phyloP scores from a whole-genome alignment of 2,329 filamentous ascomycete species.

The Knoxdaviesia proteae region DNA sequence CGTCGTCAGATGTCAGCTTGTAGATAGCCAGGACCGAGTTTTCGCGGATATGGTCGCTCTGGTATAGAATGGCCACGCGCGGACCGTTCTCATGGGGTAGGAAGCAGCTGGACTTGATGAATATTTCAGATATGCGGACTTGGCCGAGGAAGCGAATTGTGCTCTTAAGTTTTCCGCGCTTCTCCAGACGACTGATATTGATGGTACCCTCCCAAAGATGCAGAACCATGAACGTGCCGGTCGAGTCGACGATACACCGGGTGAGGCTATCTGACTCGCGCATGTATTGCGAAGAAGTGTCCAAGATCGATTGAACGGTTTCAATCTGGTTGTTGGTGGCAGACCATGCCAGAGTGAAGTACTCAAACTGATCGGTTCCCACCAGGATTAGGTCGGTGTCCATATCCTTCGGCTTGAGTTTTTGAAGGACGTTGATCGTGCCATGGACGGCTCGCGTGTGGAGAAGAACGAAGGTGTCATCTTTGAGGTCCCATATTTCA shows the following conservation, averaged over 20 bases:
- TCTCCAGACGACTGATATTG: constrained; percentile 30
- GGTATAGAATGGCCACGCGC: constrained; percentile 36
- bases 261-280: constrained; percentile 68
- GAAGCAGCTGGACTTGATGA: constrained; percentile 36
- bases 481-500: constrained; percentile 56
- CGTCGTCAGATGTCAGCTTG: constrained; percentile 35
- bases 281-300: constrained; percentile 37
- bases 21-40: constrained; percentile 38
- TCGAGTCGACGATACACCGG: constrained; percentile 66
- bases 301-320: constrained; percentile 28
- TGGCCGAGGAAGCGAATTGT: constrained; percentile 21
- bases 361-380: constrained; percentile 73
- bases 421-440: constrained; percentile 67
- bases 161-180: constrained; percentile 5
- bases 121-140: constrained; percentile 35
- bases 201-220: constrained; percentile 40
- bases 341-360: constrained; percentile 82
- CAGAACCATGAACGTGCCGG: constrained; percentile 37
- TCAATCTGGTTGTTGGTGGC: constrained; percentile 26
- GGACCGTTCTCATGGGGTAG: constrained; percentile 36
- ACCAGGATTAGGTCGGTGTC: constrained; percentile 74
- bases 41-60: constrained; percentile 26
- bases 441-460: constrained; percentile 61
- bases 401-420: constrained; percentile 53
- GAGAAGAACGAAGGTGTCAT: constrained; percentile 42